These are phyloP conservation scores for Geranium incanum DNA, from an alignment of 441 rosid genomes.

Conservation along the genomic window DNA sequence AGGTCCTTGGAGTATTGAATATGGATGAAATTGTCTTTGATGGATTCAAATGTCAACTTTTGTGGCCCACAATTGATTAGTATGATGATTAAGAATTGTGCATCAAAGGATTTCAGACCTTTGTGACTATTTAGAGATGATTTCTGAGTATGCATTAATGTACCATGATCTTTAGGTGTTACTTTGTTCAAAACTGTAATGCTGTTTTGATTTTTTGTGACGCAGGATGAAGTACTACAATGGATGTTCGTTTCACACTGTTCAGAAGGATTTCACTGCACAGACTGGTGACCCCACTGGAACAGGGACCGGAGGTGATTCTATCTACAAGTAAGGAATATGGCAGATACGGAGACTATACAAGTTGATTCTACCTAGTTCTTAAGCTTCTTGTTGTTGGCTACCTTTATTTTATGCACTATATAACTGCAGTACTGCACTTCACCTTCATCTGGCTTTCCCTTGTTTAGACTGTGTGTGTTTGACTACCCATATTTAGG, in stretches of 20 bases:
- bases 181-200: background rate
- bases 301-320: conserved; percentile 75
- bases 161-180: background rate
- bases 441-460: background rate
- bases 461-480: background rate
- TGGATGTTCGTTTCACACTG: conserved; percentile 77
- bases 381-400: background rate
- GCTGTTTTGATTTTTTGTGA: background rate
- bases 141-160: background rate
- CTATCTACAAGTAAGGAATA: conserved; percentile 61
- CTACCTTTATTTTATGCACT: background rate
- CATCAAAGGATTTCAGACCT: background rate
- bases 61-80: background rate
- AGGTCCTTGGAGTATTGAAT: background rate
- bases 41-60: background rate
- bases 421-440: background rate
- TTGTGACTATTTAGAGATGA: background rate
- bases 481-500: background rate
- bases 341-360: background rate
- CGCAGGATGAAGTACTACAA: conserved; percentile 77
- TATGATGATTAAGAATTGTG: background rate
- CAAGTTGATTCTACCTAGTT: background rate
- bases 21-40: background rate
- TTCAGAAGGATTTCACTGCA: conserved; percentile 91
- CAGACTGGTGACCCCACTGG: conserved; percentile 96